Evolutionary conservation across 805 yeast genomes (phyloP).

Genomic region (Pichia occidentalis): DNA sequence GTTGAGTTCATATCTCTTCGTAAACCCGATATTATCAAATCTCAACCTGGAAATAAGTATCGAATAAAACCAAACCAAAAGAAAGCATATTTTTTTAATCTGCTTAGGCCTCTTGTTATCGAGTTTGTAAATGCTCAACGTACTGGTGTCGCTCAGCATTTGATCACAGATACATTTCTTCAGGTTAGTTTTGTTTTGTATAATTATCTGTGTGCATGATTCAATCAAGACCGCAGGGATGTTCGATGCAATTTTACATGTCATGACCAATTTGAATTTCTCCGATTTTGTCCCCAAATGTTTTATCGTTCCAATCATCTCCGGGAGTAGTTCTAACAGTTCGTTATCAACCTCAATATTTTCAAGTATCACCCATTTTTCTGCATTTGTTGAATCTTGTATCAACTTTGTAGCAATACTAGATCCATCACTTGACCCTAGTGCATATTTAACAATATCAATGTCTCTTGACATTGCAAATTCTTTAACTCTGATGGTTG

Average conservation of each 20-base stretch:
- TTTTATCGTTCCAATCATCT: conserved; percentile 32
- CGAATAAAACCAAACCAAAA: conserved; percentile 67
- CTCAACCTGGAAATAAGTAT: conserved; percentile 52
- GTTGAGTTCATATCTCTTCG: conserved; percentile 57
- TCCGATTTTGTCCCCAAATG: conserved; percentile 15
- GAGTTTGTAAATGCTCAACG: conserved; percentile 6
- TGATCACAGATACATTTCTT: conserved; percentile 35
- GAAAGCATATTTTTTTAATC: conserved; percentile 41
- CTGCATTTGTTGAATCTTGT: conserved; percentile 36
- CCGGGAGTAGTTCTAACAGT: conserved; percentile 56
- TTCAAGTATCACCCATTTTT: conserved; percentile 71
- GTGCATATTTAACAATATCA: conserved; percentile 43
- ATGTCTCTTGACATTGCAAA: conserved; percentile 31
- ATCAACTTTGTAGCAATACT: conserved; percentile 52
- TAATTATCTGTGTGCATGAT: conserved; percentile 46
- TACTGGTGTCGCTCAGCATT: conserved; percentile 23
- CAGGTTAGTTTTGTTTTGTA: conserved; percentile 60
- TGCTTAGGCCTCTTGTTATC: conserved; percentile 32
- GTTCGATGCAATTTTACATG: conserved; percentile 44
- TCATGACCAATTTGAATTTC: conserved; percentile 54
- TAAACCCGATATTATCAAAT: conserved; percentile 59
- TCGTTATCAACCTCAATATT: conserved; percentile 66
- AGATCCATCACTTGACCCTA: conserved; percentile 70
- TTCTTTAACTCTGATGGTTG: conserved; percentile 45
- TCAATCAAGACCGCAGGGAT: conserved; percentile 54